Evolutionary conservation across 176 grass and related monocot species (phyloP).

Genomic region (Bolboschoenus planiculmis): DNA sequence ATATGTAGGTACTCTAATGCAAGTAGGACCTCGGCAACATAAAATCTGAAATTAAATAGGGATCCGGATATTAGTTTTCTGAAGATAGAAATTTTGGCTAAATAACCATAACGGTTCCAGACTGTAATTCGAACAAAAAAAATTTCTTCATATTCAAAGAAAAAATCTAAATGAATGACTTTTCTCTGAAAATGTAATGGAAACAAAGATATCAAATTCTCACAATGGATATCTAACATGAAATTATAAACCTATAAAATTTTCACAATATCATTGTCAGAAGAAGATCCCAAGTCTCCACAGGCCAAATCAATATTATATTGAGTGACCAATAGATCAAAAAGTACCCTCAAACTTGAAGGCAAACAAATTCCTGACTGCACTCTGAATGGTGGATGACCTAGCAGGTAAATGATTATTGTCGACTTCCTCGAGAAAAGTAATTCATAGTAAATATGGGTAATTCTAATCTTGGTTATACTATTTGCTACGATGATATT

Average conservation of each 20-base stretch:
- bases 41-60: conserved; percentile 60
- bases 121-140: not conserved
- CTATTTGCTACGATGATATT: not conserved
- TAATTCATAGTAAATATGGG: not conserved
- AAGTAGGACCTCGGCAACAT: conserved; percentile 79
- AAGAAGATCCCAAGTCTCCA: not conserved
- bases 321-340: not conserved
- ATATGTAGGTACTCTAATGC: conserved; percentile 86
- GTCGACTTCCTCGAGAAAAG: too few species aligned
- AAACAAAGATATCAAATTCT: not conserved
- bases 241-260: not conserved
- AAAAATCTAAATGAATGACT: not conserved
- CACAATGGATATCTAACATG: not conserved
- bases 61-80: not conserved
- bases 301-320: not conserved
- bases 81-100: not conserved
- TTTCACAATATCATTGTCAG: not conserved
- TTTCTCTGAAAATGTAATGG: not conserved
- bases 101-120: not conserved
- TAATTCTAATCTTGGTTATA: not conserved
- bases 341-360: not conserved
- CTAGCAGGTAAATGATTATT: too few species aligned
- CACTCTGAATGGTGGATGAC: not conserved
- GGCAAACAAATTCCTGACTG: too few species aligned
- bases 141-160: not conserved